Conservation (phyloP, 2,329 filamentous ascomycete genomes). For the Penicillium expansum region DNA sequence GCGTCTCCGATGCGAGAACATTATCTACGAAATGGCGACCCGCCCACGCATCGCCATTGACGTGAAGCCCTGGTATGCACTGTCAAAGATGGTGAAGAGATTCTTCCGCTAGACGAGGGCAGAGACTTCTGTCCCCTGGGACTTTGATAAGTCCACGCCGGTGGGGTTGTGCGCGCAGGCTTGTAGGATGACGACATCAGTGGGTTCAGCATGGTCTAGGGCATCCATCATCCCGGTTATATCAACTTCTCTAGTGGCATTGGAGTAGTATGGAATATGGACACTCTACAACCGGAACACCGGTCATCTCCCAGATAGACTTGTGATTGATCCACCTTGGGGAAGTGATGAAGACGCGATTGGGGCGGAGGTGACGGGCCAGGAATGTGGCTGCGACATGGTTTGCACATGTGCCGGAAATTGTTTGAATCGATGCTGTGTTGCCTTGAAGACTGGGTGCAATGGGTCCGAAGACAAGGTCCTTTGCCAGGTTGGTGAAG, state of each 20-base stretch:
- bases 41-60: constrained; percentile 74
- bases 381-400: not conserved
- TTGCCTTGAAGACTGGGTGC: not conserved
- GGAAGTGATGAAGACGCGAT: not conserved
- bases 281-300: not conserved
- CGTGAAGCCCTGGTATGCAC: constrained; percentile 91
- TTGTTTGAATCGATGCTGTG: not conserved
- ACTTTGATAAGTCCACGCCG: constrained; percentile 66
- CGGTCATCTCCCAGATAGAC: not conserved
- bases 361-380: not conserved
- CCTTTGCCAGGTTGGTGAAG: not conserved
- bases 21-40: constrained; percentile 64
- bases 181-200: constrained; percentile 80
- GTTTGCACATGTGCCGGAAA: not conserved
- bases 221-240: not conserved
- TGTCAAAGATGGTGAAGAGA: constrained; percentile 91
- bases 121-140: constrained; percentile 81
- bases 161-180: constrained; percentile 96
- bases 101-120: constrained; percentile 66
- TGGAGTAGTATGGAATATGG: not conserved
- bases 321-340: not conserved
- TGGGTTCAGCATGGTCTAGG: constrained; percentile 61
- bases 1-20: not conserved
- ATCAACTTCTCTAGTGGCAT: not conserved
- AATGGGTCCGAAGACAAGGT: not conserved